Conservation (phyloP, 306 rosid genomes). For the Hylodesmum podocarpum region DNA sequence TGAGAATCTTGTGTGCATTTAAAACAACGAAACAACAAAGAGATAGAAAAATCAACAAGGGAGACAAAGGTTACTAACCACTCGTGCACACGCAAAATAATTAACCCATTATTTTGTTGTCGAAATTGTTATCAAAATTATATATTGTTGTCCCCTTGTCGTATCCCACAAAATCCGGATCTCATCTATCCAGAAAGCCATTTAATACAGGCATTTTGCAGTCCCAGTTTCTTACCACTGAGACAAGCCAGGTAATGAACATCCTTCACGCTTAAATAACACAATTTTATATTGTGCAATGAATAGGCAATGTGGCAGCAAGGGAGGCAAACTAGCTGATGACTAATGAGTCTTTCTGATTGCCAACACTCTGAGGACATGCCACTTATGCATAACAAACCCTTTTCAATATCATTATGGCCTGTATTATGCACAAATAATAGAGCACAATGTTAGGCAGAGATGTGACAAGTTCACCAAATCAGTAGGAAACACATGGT, state of each 20-base stretch:
- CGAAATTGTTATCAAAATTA: slow-evolving; percentile 3
- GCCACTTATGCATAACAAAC: slow-evolving; percentile 32
- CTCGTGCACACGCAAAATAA: too few species aligned
- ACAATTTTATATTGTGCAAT: background rate
- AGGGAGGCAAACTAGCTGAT: slow-evolving; percentile 39
- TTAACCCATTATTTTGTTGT: slow-evolving; percentile 1
- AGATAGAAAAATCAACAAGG: background rate
- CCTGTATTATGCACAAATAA: background rate
- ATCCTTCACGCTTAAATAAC: slow-evolving; percentile 1
- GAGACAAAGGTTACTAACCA: slow-evolving; percentile 31
- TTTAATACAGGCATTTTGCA: slow-evolving; percentile 3
- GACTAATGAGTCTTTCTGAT: slow-evolving; percentile 33
- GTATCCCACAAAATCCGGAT: slow-evolving; percentile 15
- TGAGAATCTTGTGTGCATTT: too few species aligned
- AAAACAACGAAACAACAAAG: background rate
- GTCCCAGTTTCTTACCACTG: slow-evolving; percentile 13
- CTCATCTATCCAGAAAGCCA: background rate
- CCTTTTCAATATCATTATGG: too few species aligned
- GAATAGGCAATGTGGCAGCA: slow-evolving; percentile 40
- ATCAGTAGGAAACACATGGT: slow-evolving; percentile 4
- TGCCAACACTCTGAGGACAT: slow-evolving; percentile 26
- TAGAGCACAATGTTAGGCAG: slow-evolving; percentile 35
- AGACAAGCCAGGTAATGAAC: slow-evolving; percentile 35
- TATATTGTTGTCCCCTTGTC: slow-evolving; percentile 1
- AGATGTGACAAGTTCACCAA: slow-evolving; percentile 36